Evolutionary conservation across 1,284 basidiomycete genomes (phyloP), one percentile per base, ranked within the genome.

Genomic region (Irpex sp.): DNA sequence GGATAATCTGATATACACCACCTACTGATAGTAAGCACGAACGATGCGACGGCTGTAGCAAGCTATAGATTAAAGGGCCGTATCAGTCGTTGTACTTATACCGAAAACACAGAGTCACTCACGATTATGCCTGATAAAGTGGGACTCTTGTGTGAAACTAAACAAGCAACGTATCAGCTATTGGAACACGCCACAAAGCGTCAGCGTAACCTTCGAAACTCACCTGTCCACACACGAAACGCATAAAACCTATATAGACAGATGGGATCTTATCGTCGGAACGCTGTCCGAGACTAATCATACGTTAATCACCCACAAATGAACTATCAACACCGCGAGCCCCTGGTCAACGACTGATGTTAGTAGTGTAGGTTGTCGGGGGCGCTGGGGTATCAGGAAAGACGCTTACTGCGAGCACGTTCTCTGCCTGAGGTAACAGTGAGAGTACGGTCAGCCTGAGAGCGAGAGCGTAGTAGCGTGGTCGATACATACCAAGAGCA

Each of bases 401-500:
- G 17, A 71, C 74, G 21, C 59, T 61, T 51, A 79, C 78, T 17
- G 75, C 75, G 5, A 79, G 56, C 44, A 73, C 64, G 52, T 71
- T 72, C 49, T 78, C 77, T 38, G 73, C 62, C 78, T 80, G 66
- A 5, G 21, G 9, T 11, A 8, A 31, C 9, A 40, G 15, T 56
- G 66, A 61, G 40, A 64, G 58, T 40, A 15, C 11, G 49, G 59
- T 38, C 6, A 8, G 34, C 59, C 5, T 5, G 5, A 48, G 3
- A 67, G 13, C 7, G 49, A 19, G 19, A n/a, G 5, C 7, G 15
- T 8, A 51, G 13, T 4, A 51, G 2, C 26, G 3, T 51, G 3
- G 49, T 21, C 19, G 8, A 8, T 17, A 67, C 78, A 72, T 64
- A 80, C 78, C 57, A 78, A 71, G 59, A 80, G 78, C 9, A 77